phyloP scores from a whole-genome alignment of 495 filamentous ascomycete species.

The Talaromyces ruber region DNA sequence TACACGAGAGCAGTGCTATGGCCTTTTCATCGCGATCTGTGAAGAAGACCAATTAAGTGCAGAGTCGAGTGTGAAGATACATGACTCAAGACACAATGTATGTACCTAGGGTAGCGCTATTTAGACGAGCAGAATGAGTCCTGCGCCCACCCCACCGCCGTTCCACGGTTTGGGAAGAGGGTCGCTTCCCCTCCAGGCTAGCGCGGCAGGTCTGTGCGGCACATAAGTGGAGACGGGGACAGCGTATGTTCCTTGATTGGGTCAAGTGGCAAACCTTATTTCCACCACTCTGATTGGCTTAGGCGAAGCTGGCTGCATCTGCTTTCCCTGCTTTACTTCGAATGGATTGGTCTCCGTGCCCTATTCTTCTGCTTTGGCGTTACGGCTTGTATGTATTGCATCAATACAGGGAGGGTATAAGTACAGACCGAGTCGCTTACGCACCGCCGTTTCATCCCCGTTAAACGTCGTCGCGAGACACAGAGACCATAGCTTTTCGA shows the following conservation, averaged over 20 bases:
- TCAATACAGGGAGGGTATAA: neutral
- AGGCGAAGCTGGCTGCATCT: neutral
- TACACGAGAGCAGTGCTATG: slow-evolving; percentile 22
- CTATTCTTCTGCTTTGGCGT: neutral
- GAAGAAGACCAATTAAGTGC: slow-evolving; percentile 26
- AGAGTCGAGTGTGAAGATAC: neutral
- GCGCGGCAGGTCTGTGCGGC: neutral
- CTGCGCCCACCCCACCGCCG: neutral
- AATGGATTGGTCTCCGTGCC: neutral
- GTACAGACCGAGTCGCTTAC: neutral
- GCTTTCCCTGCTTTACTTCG: neutral
- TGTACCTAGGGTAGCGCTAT: neutral
- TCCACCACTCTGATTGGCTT: neutral
- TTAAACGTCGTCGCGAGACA: neutral
- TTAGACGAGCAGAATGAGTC: neutral
- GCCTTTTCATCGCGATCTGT: slow-evolving; percentile 43
- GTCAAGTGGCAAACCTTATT: slow-evolving; percentile 1
- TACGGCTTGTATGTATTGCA: neutral
- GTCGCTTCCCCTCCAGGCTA: neutral
- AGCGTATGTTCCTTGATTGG: neutral
- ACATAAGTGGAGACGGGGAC: neutral
- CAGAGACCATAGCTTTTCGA: neutral
- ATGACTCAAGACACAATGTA: neutral
- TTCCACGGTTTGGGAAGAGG: neutral
- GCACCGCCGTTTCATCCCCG: neutral